Evolutionary conservation across 768 basidiomycete species (phyloP).

Genomic region (Phlegmacium glaucopus): DNA sequence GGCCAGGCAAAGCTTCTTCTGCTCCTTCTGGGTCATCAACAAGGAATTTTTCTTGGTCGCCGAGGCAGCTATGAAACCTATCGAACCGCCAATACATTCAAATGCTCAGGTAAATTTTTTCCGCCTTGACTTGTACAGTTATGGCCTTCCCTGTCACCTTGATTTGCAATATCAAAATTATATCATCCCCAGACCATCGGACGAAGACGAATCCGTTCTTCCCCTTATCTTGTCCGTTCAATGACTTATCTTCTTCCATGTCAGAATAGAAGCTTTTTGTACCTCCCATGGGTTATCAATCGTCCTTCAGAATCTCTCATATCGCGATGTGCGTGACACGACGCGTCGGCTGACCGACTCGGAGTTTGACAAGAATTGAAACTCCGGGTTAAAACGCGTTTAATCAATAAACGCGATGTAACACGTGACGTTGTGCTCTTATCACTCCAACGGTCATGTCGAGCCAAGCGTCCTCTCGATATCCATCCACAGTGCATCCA

Average conservation of each 20-base stretch:
- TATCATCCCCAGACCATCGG: neutral
- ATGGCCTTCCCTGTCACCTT: no score
- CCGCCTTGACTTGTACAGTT: no score
- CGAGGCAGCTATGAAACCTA: no score
- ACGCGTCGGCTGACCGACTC: constrained; percentile 28
- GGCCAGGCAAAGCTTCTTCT: no score
- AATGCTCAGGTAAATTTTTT: no score
- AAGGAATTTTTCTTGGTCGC: no score
- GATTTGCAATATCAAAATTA: neutral
- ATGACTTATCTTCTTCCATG: neutral
- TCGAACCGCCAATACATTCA: no score
- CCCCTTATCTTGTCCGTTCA: neutral
- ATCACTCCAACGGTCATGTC: constrained; percentile 46
- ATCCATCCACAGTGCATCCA: constrained; percentile 17
- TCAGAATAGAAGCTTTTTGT: neutral
- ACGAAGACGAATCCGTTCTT: neutral
- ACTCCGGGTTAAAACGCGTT: constrained; percentile 44
- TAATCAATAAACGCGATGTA: constrained; percentile 29
- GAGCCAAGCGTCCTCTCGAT: constrained; percentile 25
- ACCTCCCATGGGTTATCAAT: neutral
- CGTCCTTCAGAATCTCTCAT: neutral
- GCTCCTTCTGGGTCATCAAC: no score
- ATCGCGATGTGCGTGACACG: constrained; percentile 24
- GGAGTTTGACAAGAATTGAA: constrained; percentile 25
- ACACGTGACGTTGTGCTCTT: constrained; percentile 40